These are phyloP conservation scores for Exserohilum turcica DNA, from an alignment of 2,329 filamentous ascomycete genomes.

Conservation along the genomic window DNA sequence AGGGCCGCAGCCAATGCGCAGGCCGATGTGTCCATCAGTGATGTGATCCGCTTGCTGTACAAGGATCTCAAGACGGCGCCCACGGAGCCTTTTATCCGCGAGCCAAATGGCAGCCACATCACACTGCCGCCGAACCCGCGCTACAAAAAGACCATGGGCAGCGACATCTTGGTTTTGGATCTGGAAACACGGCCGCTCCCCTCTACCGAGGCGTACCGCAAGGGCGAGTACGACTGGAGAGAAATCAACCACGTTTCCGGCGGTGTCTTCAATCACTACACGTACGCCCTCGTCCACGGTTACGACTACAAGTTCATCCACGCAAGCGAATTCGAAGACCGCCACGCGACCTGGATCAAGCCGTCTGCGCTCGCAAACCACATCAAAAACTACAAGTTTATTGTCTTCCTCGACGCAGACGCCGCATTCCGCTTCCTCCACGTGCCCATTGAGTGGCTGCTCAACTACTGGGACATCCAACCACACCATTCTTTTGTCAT, in stretches of 20 bases:
- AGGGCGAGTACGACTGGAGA: conserved; percentile 44
- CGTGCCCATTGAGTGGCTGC: conserved; percentile 57
- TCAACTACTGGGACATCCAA: conserved; percentile 57
- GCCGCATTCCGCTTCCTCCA: conserved; percentile 54
- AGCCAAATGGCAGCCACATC: conserved; percentile 39
- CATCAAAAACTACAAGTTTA: conserved; percentile 50
- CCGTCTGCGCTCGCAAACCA: conserved; percentile 45
- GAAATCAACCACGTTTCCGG: conserved; percentile 45
- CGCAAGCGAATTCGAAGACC: conserved; percentile 48
- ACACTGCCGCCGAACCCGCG: conserved; percentile 37
- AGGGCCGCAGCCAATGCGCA: conserved; percentile 29
- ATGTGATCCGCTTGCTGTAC: conserved; percentile 41
- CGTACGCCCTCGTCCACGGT: conserved; percentile 53
- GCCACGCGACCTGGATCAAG: conserved; percentile 57
- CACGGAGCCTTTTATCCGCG: conserved; percentile 37
- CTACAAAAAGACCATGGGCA: conserved; percentile 41
- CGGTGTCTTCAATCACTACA: conserved; percentile 48
- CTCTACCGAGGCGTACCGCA: conserved; percentile 39
- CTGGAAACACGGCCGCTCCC: conserved; percentile 44
- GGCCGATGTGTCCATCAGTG: conserved; percentile 37
- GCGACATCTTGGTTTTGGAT: conserved; percentile 44
- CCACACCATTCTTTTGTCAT: conserved; percentile 52
- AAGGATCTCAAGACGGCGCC: conserved; percentile 36
- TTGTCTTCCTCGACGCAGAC: conserved; percentile 57
- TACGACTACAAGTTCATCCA: conserved; percentile 58